Evolutionary conservation across 2,329 filamentous ascomycete species (phyloP).

Genomic region (Neobulgaria alba): DNA sequence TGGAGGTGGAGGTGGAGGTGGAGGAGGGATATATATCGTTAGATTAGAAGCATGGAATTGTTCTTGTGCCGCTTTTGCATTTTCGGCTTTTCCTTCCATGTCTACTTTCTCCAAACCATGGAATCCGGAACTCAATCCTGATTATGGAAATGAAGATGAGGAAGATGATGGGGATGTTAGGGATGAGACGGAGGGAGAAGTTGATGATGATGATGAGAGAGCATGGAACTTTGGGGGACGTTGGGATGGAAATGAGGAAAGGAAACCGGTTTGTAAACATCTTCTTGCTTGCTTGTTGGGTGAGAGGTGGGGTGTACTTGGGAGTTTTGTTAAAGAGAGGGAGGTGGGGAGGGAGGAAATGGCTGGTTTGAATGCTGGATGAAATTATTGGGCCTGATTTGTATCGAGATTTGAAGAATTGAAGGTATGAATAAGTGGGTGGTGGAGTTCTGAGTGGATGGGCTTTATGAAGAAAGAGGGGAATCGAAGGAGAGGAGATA

Average conservation of each 20-base stretch:
- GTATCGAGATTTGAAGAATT: no score
- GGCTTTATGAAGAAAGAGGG: no score
- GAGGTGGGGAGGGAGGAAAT: slow-evolving; percentile 55
- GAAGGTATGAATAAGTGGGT: no score
- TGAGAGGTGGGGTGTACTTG: slow-evolving; percentile 56
- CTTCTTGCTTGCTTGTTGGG: slow-evolving; percentile 73
- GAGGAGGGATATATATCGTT: slow-evolving; percentile 53
- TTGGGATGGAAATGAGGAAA: slow-evolving; percentile 16
- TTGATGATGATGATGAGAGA: slow-evolving; percentile 15
- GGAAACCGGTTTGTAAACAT: slow-evolving; percentile 71
- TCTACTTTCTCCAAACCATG: background rate
- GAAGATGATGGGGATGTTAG: slow-evolving; percentile 34
- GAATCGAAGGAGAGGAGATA: no score
- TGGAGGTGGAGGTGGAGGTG: background rate
- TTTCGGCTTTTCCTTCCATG: slow-evolving; percentile 52
- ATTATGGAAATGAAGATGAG: background rate
- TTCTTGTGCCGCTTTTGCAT: slow-evolving; percentile 75
- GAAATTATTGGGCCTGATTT: no score
- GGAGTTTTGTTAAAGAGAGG: slow-evolving; percentile 45
- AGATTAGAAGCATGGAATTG: slow-evolving; percentile 76
- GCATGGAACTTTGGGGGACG: slow-evolving; percentile 40
- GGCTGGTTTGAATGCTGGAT: slow-evolving; percentile 52
- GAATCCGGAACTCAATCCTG: background rate
- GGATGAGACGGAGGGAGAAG: slow-evolving; percentile 9
- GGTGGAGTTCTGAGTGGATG: no score